Evolutionary conservation across 2,329 filamentous ascomycete species (phyloP), one percentile per base, ranked within the genome.

Genomic region (Chrysoporthe cubensis): DNA sequence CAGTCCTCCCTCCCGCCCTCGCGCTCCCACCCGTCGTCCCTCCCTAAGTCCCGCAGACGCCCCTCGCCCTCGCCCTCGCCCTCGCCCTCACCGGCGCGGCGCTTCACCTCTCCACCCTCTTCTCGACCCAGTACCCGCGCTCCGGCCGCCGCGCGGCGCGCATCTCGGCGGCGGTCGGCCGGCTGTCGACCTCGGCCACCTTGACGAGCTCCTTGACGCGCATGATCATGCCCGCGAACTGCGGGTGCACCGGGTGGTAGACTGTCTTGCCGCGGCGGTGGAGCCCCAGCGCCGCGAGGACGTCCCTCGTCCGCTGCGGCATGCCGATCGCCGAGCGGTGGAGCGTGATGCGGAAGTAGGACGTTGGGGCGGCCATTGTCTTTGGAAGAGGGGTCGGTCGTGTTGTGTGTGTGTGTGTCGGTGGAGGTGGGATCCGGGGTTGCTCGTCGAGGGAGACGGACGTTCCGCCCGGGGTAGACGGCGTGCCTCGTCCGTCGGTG

Each of bases 191-290:
- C 81, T 97, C 94, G 72, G 89, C 83, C 46, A 97, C 93, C 65
- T 88, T 85, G 58, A 97, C 92, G 71, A 97, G 83, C 81, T 97
- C 94, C 84, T 97, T 97, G 74, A 97, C 93, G 80, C 91, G 91
- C 85, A 97, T 91, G 76, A 97, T 93, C 83, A 96, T 93, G 77
- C 94, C 94, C 11, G 94, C 94, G 70, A 93, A 89, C 73, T 93
- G 89, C 54, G 90, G 88, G 70, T 87, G 87, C 70, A 97, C 93
- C 48, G 92, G 91, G 80, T 97, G 91, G 84, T 96, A 97, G 75
- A 97, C 94, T 65, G 92, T 95, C 76, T 90, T 90, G 86, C 90
- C 90, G 75, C 94, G 91, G 78, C 91, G 92, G 75, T 90, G 91
- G 71, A 97, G 88, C 66, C 94, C 94, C 69, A 97, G 91, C 21